These are phyloP conservation scores for Ailanthus altissimus DNA, from an alignment of 345 rosid species.

Conservation along the genomic window DNA sequence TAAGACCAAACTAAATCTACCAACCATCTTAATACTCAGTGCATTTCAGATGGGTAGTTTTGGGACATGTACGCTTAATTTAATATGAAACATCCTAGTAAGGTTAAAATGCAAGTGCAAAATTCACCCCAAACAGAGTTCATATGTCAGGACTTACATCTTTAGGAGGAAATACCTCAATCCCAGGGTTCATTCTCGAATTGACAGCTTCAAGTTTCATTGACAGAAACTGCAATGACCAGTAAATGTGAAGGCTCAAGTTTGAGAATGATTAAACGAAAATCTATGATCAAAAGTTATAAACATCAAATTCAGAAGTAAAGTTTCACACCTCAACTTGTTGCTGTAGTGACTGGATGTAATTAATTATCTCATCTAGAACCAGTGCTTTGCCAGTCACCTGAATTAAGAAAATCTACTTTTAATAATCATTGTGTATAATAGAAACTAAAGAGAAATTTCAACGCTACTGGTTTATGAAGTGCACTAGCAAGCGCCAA, in stretches of 20 bases:
- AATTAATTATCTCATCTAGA: slow-evolving; percentile 89
- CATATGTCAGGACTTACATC: slow-evolving; percentile 46
- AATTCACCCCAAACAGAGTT: not conserved
- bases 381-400: slow-evolving; percentile 93
- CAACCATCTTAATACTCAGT: slow-evolving; percentile 5
- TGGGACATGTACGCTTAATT: not conserved
- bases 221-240: slow-evolving; percentile 71
- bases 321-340: slow-evolving; percentile 75
- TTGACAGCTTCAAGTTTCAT: slow-evolving; percentile 94
- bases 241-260: slow-evolving; percentile 17
- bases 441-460: not conserved
- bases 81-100: not conserved
- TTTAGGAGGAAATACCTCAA: slow-evolving; percentile 72
- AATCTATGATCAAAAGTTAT: slow-evolving; percentile 1
- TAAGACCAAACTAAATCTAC: not conserved
- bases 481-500: not conserved
- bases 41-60: not conserved
- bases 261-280: not conserved
- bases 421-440: slow-evolving; percentile 2
- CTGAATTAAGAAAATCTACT: slow-evolving; percentile 37
- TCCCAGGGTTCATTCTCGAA: slow-evolving; percentile 59
- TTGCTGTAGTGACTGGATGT: slow-evolving; percentile 80
- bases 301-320: not conserved
- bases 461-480: not conserved
- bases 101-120: not conserved